Evolutionary conservation across 495 filamentous ascomycete genomes (phyloP).

Genomic region (Mycothermus thermophilus): DNA sequence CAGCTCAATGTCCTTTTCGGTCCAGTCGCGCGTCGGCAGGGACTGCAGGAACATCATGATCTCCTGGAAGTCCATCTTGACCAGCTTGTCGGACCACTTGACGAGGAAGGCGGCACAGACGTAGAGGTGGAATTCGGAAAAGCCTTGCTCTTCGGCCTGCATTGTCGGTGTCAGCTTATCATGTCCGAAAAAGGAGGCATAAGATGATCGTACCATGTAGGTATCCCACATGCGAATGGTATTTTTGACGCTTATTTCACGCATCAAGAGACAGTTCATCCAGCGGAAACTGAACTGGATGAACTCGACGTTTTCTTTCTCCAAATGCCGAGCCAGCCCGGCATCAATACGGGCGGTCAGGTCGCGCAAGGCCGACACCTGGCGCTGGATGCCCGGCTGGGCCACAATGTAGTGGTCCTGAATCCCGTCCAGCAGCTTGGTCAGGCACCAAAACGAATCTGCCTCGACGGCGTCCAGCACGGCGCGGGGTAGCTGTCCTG

Average conservation of each 20-base stretch:
- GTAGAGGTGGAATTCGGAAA: slow-evolving; percentile 95
- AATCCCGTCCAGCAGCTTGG: slow-evolving; percentile 90
- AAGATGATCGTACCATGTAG: slow-evolving; percentile 57
- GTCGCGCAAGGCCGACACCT: slow-evolving; percentile 77
- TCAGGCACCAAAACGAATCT: slow-evolving; percentile 96
- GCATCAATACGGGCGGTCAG: slow-evolving; percentile 81
- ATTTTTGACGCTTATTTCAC: slow-evolving; percentile 89
- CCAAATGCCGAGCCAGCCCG: slow-evolving; percentile 71
- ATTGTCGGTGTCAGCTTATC: slow-evolving; percentile 4
- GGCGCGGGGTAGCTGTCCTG: slow-evolving; percentile 75
- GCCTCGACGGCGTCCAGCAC: slow-evolving; percentile 96
- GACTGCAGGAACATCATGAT: slow-evolving; percentile 99
- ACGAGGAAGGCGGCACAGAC: slow-evolving; percentile 98
- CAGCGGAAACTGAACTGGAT: slow-evolving; percentile 98
- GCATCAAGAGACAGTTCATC: slow-evolving; percentile 99
- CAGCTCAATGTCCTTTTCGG: slow-evolving; percentile 93
- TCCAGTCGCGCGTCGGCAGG: slow-evolving; percentile 87
- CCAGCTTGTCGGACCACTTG: slow-evolving; percentile 89
- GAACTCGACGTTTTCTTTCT: slow-evolving; percentile 85
- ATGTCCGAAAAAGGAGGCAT: background rate
- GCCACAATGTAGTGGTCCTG: slow-evolving; percentile 98
- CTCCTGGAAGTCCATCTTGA: slow-evolving; percentile 97
- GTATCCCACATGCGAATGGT: slow-evolving; percentile 99
- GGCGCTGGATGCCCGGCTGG: slow-evolving; percentile 89
- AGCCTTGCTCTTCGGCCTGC: slow-evolving; percentile 94